These are phyloP conservation scores for Musa beccarii DNA, from an alignment of 176 grass and related monocot genomes.

Conservation along the genomic window DNA sequence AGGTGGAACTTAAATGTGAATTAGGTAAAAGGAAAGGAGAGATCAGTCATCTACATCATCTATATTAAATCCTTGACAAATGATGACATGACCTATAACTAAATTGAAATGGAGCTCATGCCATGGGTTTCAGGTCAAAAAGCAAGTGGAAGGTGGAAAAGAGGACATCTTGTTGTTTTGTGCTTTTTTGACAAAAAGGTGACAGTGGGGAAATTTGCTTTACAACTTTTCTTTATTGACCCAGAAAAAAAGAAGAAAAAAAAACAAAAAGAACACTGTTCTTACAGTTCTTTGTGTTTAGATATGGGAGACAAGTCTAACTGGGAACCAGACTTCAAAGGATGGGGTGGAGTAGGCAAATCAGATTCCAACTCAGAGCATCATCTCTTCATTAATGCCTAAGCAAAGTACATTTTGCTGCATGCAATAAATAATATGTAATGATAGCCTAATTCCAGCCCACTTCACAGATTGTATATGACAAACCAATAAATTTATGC, in stretches of 20 bases:
- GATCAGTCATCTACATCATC: too few species aligned
- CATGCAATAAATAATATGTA: too few species aligned
- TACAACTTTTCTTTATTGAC: not conserved
- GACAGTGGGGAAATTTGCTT: not conserved
- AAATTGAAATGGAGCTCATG: not conserved
- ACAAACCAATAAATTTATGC: too few species aligned
- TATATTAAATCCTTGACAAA: too few species aligned
- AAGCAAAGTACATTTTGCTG: too few species aligned
- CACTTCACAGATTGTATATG: too few species aligned
- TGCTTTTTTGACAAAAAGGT: not conserved
- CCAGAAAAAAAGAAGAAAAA: not conserved
- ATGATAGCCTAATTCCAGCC: too few species aligned
- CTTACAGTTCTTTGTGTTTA: not conserved
- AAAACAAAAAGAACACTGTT: not conserved
- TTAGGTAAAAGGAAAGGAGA: too few species aligned
- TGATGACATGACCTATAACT: not conserved
- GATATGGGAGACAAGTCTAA: constrained; percentile 1
- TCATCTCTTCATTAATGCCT: too few species aligned
- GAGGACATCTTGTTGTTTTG: not conserved
- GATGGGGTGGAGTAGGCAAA: too few species aligned
- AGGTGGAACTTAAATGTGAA: too few species aligned
- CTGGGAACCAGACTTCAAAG: not conserved
- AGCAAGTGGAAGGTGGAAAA: not conserved
- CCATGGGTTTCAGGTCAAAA: not conserved
- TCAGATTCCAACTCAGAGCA: too few species aligned